phyloP scores from a whole-genome alignment of 306 rosid genomes.

The Trichosanthes truncata region DNA sequence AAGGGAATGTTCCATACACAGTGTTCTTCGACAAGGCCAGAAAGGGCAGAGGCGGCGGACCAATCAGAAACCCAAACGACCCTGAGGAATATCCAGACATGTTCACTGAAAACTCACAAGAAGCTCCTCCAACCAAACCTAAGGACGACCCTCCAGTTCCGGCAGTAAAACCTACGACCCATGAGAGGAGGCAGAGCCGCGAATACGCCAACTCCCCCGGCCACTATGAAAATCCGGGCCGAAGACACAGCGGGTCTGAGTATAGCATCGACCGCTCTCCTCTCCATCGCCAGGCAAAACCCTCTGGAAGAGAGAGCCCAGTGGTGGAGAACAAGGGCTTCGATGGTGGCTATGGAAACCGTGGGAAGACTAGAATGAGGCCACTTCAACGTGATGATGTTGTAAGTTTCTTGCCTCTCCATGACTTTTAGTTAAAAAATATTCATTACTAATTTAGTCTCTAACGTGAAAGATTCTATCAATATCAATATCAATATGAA shows the following conservation, averaged over 20 bases:
- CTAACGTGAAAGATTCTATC: too few relatives aligned
- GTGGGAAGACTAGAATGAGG: conserved; percentile 55
- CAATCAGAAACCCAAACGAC: conserved; percentile 77
- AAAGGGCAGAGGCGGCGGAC: conserved; percentile 59
- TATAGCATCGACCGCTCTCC: conserved; percentile 77
- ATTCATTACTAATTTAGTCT: too few relatives aligned
- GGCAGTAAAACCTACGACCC: conserved; percentile 24
- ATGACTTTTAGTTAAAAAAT: background rate
- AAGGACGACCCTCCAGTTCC: conserved; percentile 23
- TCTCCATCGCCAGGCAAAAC: conserved; percentile 61
- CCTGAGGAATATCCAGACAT: conserved; percentile 58
- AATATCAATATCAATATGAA: too few relatives aligned
- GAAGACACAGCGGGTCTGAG: conserved; percentile 41
- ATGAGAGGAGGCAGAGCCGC: conserved; percentile 34
- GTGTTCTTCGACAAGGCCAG: conserved; percentile 88
- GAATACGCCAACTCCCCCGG: conserved; percentile 56
- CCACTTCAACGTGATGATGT: conserved; percentile 49
- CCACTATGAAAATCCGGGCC: conserved; percentile 32
- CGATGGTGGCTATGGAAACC: conserved; percentile 67
- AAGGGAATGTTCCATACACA: conserved; percentile 82
- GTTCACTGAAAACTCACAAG: conserved; percentile 24
- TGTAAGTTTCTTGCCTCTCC: conserved; percentile 32
- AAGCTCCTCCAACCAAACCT: conserved; percentile 32
- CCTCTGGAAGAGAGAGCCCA: conserved; percentile 50
- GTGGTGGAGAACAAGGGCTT: conserved; percentile 54